These are phyloP conservation scores for Hemileia vastatrix DNA, from an alignment of 1,284 basidiomycete species.

Conservation along the genomic window DNA sequence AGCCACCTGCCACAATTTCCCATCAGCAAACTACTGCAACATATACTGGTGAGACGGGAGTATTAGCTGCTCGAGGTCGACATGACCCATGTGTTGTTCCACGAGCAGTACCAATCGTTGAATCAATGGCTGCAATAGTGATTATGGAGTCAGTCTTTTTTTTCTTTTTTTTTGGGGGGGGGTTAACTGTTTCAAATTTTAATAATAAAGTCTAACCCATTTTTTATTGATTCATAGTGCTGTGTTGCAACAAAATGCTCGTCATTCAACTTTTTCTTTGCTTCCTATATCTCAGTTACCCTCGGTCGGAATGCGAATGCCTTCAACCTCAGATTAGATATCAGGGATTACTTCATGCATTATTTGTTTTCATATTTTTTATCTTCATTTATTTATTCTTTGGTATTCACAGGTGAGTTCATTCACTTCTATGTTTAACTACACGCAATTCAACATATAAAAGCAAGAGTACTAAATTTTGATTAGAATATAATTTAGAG, in stretches of 20 bases:
- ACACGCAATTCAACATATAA: too few relatives aligned
- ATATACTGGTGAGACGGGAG: constrained; percentile 81
- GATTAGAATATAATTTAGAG: too few relatives aligned
- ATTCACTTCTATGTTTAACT: too few relatives aligned
- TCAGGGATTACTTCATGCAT: too few relatives aligned
- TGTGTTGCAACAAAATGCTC: constrained; percentile 21
- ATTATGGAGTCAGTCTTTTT: constrained; percentile 62
- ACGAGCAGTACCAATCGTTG: constrained; percentile 89
- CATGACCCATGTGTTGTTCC: constrained; percentile 98
- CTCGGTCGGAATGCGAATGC: too few relatives aligned
- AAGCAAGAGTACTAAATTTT: too few relatives aligned
- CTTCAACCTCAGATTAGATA: too few relatives aligned
- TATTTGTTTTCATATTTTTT: too few relatives aligned
- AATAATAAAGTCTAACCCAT: not conserved
- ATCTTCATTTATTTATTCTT: too few relatives aligned
- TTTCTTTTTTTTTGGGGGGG: not conserved
- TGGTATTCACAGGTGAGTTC: too few relatives aligned
- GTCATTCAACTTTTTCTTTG: constrained; percentile 1
- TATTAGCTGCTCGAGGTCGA: constrained; percentile 78
- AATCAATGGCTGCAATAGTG: constrained; percentile 92
- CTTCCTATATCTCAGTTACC: constrained; percentile 17
- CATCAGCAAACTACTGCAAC: constrained; percentile 81
- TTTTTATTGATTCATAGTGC: constrained; percentile 1
- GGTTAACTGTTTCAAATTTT: not conserved
- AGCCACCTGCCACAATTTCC: constrained; percentile 95